phyloP scores from a whole-genome alignment of 1,139 yeast species.

The Suhomyces choctaworum region DNA sequence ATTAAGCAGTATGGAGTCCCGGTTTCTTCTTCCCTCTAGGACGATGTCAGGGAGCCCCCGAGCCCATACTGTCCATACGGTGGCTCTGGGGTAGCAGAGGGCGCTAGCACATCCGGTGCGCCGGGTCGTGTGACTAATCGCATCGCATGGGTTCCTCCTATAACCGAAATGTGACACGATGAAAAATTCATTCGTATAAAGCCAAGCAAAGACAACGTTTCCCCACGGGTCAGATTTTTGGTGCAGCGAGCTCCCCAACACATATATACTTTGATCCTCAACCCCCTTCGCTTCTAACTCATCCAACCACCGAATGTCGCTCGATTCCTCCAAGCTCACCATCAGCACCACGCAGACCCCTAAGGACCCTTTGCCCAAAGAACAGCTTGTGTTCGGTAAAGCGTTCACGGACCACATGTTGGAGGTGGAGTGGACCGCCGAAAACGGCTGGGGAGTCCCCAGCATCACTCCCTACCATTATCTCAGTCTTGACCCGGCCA shows the following conservation, averaged over 20 bases:
- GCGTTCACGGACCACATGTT: slow-evolving; percentile 90
- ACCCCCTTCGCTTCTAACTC: background rate
- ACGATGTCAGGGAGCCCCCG: too few relatives aligned
- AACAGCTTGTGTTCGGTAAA: slow-evolving; percentile 80
- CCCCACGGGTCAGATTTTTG: background rate
- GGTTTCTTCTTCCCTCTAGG: too few relatives aligned
- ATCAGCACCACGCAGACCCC: slow-evolving; percentile 61
- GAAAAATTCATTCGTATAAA: too few relatives aligned
- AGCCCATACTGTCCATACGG: too few relatives aligned
- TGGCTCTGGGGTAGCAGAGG: too few relatives aligned
- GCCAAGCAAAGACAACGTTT: background rate
- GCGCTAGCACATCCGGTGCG: too few relatives aligned
- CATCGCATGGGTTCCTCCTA: slow-evolving; percentile 6
- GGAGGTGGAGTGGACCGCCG: slow-evolving; percentile 77
- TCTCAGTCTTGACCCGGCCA: slow-evolving; percentile 76
- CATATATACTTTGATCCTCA: background rate
- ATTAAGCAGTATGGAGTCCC: too few relatives aligned
- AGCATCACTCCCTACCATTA: slow-evolving; percentile 82
- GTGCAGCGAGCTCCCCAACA: too few relatives aligned
- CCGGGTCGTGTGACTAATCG: background rate
- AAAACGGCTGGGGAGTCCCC: slow-evolving; percentile 83
- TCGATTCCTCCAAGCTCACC: slow-evolving; percentile 69
- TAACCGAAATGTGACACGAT: slow-evolving; percentile 11
- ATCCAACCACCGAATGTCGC: slow-evolving; percentile 25
- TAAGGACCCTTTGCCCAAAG: slow-evolving; percentile 67